These are phyloP conservation scores for Aegilops longissima DNA, from an alignment of 176 grass and related monocot genomes.

Conservation along the genomic window DNA sequence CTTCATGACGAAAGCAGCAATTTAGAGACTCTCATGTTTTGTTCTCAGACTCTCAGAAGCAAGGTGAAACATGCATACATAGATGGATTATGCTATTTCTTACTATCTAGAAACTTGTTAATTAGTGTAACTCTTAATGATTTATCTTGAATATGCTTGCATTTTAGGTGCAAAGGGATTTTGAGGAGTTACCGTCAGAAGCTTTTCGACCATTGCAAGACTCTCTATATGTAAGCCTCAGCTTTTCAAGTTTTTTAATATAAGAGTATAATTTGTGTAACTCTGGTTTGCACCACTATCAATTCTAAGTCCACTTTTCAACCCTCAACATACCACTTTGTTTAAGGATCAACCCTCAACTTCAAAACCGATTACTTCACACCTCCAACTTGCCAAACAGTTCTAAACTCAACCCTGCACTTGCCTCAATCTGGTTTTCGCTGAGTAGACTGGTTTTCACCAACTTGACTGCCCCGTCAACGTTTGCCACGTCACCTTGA, in stretches of 20 bases:
- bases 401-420: no score
- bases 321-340: no score
- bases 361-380: no score
- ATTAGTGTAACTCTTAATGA: not conserved
- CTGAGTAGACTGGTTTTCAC: no score
- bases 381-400: no score
- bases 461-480: no score
- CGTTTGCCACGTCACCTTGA: no score
- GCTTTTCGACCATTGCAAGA: constrained; percentile 82
- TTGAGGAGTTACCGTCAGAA: constrained; percentile 93
- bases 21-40: constrained; percentile 95
- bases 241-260: constrained; percentile 21
- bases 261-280: not conserved
- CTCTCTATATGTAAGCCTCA: constrained; percentile 84
- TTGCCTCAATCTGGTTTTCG: no score
- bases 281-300: not conserved
- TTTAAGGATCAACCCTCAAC: no score
- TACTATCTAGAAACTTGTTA: not conserved
- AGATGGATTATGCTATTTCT: not conserved
- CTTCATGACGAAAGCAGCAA: constrained; percentile 94
- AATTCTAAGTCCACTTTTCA: not conserved
- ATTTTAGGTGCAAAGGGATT: constrained; percentile 94
- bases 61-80: constrained; percentile 59
- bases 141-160: constrained; percentile 33
- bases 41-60: constrained; percentile 98